These are phyloP conservation scores for Scutellaria barbata DNA, from an alignment of 257 asterid species.

Conservation along the genomic window DNA sequence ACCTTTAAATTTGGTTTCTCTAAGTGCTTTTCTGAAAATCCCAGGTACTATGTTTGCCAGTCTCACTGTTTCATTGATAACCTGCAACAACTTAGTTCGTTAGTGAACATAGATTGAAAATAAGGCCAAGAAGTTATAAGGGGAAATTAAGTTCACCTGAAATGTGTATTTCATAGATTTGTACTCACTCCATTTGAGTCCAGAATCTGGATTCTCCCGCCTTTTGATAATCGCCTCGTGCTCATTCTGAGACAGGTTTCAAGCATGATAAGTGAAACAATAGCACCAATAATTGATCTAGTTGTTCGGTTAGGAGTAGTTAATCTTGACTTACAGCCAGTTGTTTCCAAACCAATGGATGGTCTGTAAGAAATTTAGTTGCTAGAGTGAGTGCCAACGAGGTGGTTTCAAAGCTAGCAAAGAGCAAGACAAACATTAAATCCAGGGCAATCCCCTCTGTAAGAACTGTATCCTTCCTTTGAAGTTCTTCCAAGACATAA, in stretches of 20 bases:
- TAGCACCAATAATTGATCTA: neutral
- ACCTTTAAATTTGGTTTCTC: slow-evolving; percentile 79
- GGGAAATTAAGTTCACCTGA: slow-evolving; percentile 52
- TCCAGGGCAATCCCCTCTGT: slow-evolving; percentile 86
- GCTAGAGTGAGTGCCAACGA: slow-evolving; percentile 92
- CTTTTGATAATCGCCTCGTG: slow-evolving; percentile 66
- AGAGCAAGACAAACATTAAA: slow-evolving; percentile 94
- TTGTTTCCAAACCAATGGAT: slow-evolving; percentile 66
- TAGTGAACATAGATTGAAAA: slow-evolving; percentile 15
- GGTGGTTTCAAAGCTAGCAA: slow-evolving; percentile 97
- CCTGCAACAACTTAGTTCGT: slow-evolving; percentile 56
- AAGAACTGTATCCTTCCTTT: slow-evolving; percentile 64
- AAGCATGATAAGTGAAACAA: neutral
- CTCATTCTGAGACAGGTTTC: slow-evolving; percentile 63
- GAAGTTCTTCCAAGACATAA: slow-evolving; percentile 77
- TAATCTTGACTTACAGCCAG: slow-evolving; percentile 55
- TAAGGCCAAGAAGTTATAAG: neutral
- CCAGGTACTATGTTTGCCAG: slow-evolving; percentile 92
- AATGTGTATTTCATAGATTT: slow-evolving; percentile 88
- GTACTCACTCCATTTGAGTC: slow-evolving; percentile 80
- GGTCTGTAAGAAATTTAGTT: slow-evolving; percentile 59
- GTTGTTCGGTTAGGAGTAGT: slow-evolving; percentile 3
- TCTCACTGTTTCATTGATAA: slow-evolving; percentile 87
- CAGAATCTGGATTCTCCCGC: slow-evolving; percentile 66
- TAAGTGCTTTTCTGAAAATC: slow-evolving; percentile 81